Conservation (phyloP, 371 early-diverging fungal species). For the Mortierella sp. region DNA sequence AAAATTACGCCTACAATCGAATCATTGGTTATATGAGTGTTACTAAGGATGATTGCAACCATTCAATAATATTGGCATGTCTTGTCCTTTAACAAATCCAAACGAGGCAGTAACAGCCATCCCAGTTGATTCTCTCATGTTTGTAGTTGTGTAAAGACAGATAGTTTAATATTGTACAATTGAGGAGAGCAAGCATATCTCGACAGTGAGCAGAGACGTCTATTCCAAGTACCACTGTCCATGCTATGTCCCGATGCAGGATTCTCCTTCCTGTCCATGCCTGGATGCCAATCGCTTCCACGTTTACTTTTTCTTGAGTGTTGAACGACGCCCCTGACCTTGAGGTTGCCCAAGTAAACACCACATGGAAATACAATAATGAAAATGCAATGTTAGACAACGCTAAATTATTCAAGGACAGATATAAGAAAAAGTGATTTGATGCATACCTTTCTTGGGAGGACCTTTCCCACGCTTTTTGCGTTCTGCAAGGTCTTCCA, state of each 20-base stretch:
- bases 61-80: no score
- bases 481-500: constrained; percentile 76
- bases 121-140: no score
- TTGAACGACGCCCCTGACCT: constrained; percentile 76
- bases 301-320: constrained; percentile 70
- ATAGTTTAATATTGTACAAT: constrained; percentile 18
- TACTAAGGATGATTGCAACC: no score
- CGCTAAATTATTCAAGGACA: not conserved
- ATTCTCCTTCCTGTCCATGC: not conserved
- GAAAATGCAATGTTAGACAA: constrained; percentile 2
- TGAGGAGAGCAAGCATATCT: not conserved
- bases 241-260: not conserved
- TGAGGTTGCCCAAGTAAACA: not conserved
- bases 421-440: not conserved
- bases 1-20: no score
- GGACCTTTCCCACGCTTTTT: constrained; percentile 87
- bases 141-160: not conserved
- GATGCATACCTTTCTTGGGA: constrained; percentile 79
- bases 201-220: not conserved
- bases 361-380: constrained; percentile 5
- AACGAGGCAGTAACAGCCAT: no score
- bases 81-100: not conserved
- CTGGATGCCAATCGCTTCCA: not conserved
- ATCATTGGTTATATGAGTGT: no score
- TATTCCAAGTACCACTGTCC: not conserved